A percentile compares a stretch with the other conserved stretches of the same genome.
Conservation (phyloP, 208 protist genomes). For the Crithidia expoeki region DNA sequence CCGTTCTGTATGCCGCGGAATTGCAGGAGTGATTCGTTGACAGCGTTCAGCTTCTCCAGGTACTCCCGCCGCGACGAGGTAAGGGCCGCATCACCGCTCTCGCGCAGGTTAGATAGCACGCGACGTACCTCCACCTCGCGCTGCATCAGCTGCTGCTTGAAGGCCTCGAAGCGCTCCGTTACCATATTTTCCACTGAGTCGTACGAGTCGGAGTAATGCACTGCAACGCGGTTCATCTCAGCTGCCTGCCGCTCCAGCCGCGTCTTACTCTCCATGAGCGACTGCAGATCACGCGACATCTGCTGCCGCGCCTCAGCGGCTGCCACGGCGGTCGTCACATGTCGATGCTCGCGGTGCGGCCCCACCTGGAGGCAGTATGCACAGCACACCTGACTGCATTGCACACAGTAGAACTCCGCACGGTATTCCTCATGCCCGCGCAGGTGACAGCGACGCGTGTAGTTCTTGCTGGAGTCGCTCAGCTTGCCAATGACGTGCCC, state of each 20-base stretch:
- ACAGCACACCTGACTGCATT: constrained; percentile 80
- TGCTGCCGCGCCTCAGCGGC: constrained; percentile 66
- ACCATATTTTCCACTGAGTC: constrained; percentile 70
- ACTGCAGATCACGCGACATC: constrained; percentile 54
- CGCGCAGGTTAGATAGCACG: constrained; percentile 54
- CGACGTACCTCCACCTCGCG: constrained; percentile 69
- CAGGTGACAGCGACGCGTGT: constrained; percentile 50
- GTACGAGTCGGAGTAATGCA: constrained; percentile 70
- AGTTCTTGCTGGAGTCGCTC: constrained; percentile 40
- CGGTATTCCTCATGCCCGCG: constrained; percentile 80
- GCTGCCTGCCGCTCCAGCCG: constrained; percentile 59
- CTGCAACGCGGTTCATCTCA: constrained; percentile 68
- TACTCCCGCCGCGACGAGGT: constrained; percentile 46
- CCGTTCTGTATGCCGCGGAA: constrained; percentile 56
- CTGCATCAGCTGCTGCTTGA: constrained; percentile 73
- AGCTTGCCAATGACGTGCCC: constrained; percentile 48
- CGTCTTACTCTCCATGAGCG: constrained; percentile 47
- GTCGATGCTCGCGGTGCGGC: constrained; percentile 71
- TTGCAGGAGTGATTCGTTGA: constrained; percentile 57
- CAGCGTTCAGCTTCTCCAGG: constrained; percentile 55
- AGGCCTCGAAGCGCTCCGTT: constrained; percentile 72
- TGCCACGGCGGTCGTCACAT: constrained; percentile 43
- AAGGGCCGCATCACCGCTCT: constrained; percentile 64
- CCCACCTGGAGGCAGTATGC: constrained; percentile 88
- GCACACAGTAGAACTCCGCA: constrained; percentile 78